A percentile compares a stretch with the other conserved stretches of the same genome.
These are phyloP conservation scores for Vaccinium vitisidaea DNA, from an alignment of 148 eudicot species.

Conservation along the genomic window DNA sequence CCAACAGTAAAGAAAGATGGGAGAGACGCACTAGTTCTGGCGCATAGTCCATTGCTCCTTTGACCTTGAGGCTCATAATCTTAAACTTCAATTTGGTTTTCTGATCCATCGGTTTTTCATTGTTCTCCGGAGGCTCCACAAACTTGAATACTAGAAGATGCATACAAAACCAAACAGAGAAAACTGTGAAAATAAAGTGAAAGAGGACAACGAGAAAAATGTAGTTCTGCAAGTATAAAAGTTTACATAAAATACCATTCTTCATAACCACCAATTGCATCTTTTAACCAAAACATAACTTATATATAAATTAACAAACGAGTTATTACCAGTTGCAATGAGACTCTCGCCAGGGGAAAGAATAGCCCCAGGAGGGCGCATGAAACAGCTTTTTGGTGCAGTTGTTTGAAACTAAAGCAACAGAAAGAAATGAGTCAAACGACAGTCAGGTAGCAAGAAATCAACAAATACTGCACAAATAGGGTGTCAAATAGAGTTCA, in stretches of 20 bases:
- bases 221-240: neutral
- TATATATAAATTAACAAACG: neutral
- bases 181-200: neutral
- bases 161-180: slow-evolving; percentile 14
- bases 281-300: neutral
- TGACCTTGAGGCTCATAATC: slow-evolving; percentile 86
- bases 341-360: slow-evolving; percentile 85
- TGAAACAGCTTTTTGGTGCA: slow-evolving; percentile 85
- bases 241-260: neutral
- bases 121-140: slow-evolving; percentile 82
- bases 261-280: neutral
- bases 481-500: neutral
- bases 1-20: neutral
- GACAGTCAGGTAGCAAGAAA: slow-evolving; percentile 15
- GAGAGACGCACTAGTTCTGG: slow-evolving; percentile 64
- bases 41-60: slow-evolving; percentile 66
- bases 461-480: neutral
- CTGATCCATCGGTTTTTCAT: slow-evolving; percentile 71
- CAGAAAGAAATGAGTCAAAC: slow-evolving; percentile 14
- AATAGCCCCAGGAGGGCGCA: slow-evolving; percentile 94
- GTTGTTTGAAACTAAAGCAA: slow-evolving; percentile 85
- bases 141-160: slow-evolving; percentile 66
- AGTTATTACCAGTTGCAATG: slow-evolving; percentile 67
- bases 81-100: slow-evolving; percentile 76
- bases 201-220: neutral